phyloP scores from a whole-genome alignment of 2,329 filamentous ascomycete genomes.

The Mycosphaerella arachidis region DNA sequence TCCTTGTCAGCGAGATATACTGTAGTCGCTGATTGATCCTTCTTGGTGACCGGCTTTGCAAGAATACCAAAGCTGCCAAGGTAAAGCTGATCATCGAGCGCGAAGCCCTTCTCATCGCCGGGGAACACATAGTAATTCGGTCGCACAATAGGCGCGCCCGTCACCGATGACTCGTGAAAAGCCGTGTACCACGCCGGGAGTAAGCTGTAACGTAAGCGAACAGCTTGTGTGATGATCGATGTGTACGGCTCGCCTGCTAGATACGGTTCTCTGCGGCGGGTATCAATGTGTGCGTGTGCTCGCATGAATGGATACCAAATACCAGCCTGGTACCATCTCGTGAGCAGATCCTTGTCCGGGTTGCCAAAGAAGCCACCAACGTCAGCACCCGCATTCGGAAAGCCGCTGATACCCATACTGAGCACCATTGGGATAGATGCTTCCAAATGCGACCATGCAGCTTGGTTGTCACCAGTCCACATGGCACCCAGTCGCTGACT shows the following conservation, averaged over 20 bases:
- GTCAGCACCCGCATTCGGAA: conserved; percentile 90
- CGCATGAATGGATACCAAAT: conserved; percentile 99
- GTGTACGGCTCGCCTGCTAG: conserved; percentile 79
- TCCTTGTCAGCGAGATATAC: conserved; percentile 87
- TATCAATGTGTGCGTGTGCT: conserved; percentile 93
- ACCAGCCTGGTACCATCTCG: conserved; percentile 93
- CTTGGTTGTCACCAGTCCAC: conserved; percentile 99
- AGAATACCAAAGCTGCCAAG: conserved; percentile 82
- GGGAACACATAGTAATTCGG: conserved; percentile 94
- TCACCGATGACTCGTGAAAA: conserved; percentile 80
- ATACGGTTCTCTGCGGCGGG: conserved; percentile 90
- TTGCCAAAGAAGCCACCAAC: conserved; percentile 98
- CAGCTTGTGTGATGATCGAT: conserved; percentile 77
- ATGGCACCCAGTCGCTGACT: conserved; percentile 87
- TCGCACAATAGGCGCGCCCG: conserved; percentile 80
- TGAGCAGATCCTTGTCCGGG: conserved; percentile 83
- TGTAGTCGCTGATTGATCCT: conserved; percentile 67
- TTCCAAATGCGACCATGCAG: conserved; percentile 85
- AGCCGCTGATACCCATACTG: conserved; percentile 87
- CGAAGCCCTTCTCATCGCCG: conserved; percentile 77
- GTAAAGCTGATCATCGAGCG: conserved; percentile 89
- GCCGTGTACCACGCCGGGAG: conserved; percentile 95
- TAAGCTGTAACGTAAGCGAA: conserved; percentile 83
- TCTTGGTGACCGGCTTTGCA: conserved; percentile 81
- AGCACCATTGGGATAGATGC: conserved; percentile 89